phyloP scores from a whole-genome alignment of 2,329 filamentous ascomycete species.

The Magnaporthales sp. region DNA sequence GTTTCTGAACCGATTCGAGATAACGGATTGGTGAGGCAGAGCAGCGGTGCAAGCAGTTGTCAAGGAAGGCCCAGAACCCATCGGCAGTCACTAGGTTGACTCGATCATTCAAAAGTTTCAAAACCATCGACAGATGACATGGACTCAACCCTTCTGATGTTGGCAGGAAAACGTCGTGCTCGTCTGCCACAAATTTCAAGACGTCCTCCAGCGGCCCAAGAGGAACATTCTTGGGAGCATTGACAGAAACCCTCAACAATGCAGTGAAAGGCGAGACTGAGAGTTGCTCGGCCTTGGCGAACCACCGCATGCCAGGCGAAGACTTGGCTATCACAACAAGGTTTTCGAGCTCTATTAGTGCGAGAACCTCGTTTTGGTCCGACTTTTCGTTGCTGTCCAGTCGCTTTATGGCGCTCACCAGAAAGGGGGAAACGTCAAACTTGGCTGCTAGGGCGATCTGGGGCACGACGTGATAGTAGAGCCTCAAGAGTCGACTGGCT shows the following conservation, averaged over 20 bases:
- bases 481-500: conserved; percentile 64
- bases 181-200: conserved; percentile 50
- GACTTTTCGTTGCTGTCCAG: conserved; percentile 42
- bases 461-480: conserved; percentile 82
- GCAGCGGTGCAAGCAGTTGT: conserved; percentile 73
- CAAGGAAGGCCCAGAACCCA: conserved; percentile 60
- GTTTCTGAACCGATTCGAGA: conserved; percentile 57
- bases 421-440: conserved; percentile 75
- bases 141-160: conserved; percentile 32
- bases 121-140: conserved; percentile 5
- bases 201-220: conserved; percentile 44
- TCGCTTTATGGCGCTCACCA: conserved; percentile 59
- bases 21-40: conserved; percentile 74
- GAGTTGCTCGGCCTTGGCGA: conserved; percentile 62
- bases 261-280: conserved; percentile 62
- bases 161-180: conserved; percentile 46
- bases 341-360: conserved; percentile 70
- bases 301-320: conserved; percentile 86
- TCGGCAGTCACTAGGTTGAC: background rate
- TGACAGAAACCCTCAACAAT: conserved; percentile 50
- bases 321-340: conserved; percentile 71
- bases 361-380: conserved; percentile 44
- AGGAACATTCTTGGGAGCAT: conserved; percentile 37
- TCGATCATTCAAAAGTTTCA: background rate
- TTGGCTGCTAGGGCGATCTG: conserved; percentile 72